Conservation (phyloP, 768 basidiomycete genomes). For the Russula earlei region DNA sequence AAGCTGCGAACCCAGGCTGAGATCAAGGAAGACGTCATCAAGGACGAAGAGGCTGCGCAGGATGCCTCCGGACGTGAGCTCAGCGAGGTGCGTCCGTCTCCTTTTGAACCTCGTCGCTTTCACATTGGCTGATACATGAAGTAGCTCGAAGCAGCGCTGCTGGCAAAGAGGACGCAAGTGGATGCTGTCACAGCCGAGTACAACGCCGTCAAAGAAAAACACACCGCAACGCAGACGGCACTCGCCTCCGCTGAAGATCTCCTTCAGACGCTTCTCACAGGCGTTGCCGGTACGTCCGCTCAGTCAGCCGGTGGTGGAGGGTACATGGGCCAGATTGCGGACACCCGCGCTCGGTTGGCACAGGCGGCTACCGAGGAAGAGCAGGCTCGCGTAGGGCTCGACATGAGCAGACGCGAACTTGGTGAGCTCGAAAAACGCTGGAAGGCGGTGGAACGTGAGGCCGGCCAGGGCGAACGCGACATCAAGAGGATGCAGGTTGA, state of each 20-base stretch:
- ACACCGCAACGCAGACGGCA: constrained; percentile 48
- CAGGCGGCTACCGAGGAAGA: constrained; percentile 79
- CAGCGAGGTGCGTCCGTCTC: constrained; percentile 41
- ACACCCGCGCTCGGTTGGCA: constrained; percentile 65
- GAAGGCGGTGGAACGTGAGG: constrained; percentile 81
- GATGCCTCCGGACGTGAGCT: constrained; percentile 44
- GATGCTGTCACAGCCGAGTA: constrained; percentile 45
- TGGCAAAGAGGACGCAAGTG: constrained; percentile 53
- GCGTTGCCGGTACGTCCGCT: constrained; percentile 57
- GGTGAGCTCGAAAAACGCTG: constrained; percentile 65
- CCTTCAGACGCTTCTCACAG: constrained; percentile 90
- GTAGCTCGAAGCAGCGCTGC: constrained; percentile 49
- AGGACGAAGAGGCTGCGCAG: constrained; percentile 65
- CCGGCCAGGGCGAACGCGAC: constrained; percentile 61
- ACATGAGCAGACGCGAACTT: constrained; percentile 71
- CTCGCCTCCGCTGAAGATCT: constrained; percentile 78
- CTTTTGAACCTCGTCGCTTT: neutral
- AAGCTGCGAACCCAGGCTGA: constrained; percentile 82
- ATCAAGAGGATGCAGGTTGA: constrained; percentile 49
- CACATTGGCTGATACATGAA: neutral
- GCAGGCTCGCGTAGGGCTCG: constrained; percentile 66
- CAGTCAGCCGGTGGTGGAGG: constrained; percentile 68
- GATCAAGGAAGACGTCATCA: constrained; percentile 63
- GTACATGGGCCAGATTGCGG: constrained; percentile 93
- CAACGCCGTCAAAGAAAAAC: constrained; percentile 56